Base-by-base conservation (phyloP, 2,329 filamentous ascomycete genomes). In the Talaromyces albobiverticillius region DNA sequence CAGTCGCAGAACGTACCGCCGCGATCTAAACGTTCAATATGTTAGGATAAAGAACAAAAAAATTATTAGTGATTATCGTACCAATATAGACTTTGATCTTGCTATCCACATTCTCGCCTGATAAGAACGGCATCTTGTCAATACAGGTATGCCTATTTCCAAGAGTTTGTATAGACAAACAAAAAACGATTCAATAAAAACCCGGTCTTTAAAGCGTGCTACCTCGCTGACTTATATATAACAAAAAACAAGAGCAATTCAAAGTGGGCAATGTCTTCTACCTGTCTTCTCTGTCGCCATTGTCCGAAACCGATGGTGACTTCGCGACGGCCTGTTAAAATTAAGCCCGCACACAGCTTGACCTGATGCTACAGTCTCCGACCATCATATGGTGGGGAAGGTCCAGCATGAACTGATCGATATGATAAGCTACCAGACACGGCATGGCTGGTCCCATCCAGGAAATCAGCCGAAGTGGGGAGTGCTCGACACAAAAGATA, bases 1-100 rank as follows among this genome's bases (percentile, higher is more conserved):
- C 71, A 66, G 53, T 73, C 71, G 10, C 70, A 72, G 54, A 73
- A 73, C 5, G 71, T 73, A 16, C 71, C 71, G 25, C 71, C 71
- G n/a, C 71, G 64, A 51, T 74, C 71, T 53, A 31, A 5, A 36
- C 32, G 2, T 14, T 36, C 32, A n/a, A n/a, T n/a, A n/a, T n/a
- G n/a, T n/a, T n/a, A n/a, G n/a, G n/a, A n/a, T n/a, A n/a, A 4
- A 23, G 25, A 4, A 23, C 4, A 10, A 6, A n/a, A 23, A 23
- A 43, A 10, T 6, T 6, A 43, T 3, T 8, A 3, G 18, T 23
- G 13, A 29, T 26, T 6, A 29, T 18, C 22, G 9, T 20, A 51
- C 34, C 48, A 25, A 51, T 51, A 23, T 51, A 51, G 36, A 51
- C 42, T n/a, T 40, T 34, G 38, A 51, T 40, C 36, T 51, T 51